These are phyloP conservation scores for Solanum tarijense DNA, from an alignment of 257 asterid genomes.

Conservation along the genomic window DNA sequence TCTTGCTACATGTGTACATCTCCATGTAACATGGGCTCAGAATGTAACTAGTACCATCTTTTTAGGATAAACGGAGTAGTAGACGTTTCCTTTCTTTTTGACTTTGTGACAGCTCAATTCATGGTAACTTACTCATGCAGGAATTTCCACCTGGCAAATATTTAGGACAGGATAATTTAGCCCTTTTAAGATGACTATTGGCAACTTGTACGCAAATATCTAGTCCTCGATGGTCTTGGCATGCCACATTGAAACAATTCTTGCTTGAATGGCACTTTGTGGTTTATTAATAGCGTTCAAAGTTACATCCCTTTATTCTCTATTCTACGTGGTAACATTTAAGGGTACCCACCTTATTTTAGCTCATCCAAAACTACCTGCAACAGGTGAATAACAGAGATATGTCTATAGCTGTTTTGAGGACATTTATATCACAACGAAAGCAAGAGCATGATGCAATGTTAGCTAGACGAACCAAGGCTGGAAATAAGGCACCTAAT, in stretches of 20 bases:
- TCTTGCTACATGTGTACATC: background rate
- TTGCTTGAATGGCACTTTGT: background rate
- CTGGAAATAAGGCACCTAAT: conserved; percentile 24
- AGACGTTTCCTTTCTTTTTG: background rate
- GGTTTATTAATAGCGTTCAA: background rate
- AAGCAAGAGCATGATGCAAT: conserved; percentile 56
- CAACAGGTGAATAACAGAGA: conserved; percentile 90
- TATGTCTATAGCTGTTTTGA: conserved; percentile 89
- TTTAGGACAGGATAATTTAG: background rate
- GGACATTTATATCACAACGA: conserved; percentile 61
- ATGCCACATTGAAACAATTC: background rate
- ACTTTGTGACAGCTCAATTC: background rate
- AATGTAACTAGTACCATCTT: background rate
- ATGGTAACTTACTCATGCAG: background rate
- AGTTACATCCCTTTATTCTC: background rate
- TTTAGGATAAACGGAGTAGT: background rate
- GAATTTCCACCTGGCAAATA: background rate
- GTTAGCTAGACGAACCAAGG: conserved; percentile 38
- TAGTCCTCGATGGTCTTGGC: background rate
- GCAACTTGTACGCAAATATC: background rate
- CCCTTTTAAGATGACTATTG: background rate
- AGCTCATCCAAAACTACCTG: conserved; percentile 2
- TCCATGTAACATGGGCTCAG: background rate
- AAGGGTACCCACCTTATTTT: background rate
- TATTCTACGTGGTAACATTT: background rate